A percentile compares a stretch with the other conserved stretches of the same genome.
These are phyloP conservation scores for Cyclocybe cylindracea DNA, from an alignment of 768 basidiomycete genomes.

Conservation along the genomic window DNA sequence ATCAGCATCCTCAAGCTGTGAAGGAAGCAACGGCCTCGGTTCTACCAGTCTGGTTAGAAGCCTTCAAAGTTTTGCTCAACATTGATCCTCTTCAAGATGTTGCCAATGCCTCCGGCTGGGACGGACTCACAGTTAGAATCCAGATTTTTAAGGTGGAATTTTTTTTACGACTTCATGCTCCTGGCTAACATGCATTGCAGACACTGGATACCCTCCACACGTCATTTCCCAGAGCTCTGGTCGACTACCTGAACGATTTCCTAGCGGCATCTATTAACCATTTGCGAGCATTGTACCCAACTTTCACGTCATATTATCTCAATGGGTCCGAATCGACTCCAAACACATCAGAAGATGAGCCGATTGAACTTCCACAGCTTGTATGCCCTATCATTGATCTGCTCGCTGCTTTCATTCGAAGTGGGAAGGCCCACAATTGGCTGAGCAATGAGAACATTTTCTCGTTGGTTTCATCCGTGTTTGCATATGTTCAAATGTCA, in stretches of 20 bases:
- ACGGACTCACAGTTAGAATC: conserved; percentile 73
- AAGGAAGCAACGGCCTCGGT: conserved; percentile 80
- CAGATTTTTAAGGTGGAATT: conserved; percentile 80
- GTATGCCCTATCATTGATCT: conserved; percentile 84
- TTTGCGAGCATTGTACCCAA: conserved; percentile 56
- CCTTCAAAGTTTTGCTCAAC: conserved; percentile 76
- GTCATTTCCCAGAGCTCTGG: conserved; percentile 77
- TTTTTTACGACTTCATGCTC: background rate
- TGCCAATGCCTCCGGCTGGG: conserved; percentile 66
- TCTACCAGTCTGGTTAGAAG: conserved; percentile 90
- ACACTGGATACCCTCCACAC: conserved; percentile 78
- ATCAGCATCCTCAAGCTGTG: conserved; percentile 84
- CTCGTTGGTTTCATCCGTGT: conserved; percentile 52
- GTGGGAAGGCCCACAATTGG: conserved; percentile 67
- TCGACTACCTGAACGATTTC: conserved; percentile 62
- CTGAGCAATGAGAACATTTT: conserved; percentile 53
- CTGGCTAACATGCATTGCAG: conserved; percentile 36
- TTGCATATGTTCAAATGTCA: conserved; percentile 85
- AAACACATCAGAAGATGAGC: conserved; percentile 71
- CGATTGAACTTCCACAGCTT: conserved; percentile 74
- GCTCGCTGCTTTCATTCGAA: conserved; percentile 62
- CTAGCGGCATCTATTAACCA: conserved; percentile 60
- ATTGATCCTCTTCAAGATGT: conserved; percentile 67
- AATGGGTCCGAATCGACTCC: conserved; percentile 56
- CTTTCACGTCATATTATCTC: conserved; percentile 65